Evolutionary conservation across 495 filamentous ascomycete genomes (phyloP).

Genomic region (Sphaerosporella brunnea): DNA sequence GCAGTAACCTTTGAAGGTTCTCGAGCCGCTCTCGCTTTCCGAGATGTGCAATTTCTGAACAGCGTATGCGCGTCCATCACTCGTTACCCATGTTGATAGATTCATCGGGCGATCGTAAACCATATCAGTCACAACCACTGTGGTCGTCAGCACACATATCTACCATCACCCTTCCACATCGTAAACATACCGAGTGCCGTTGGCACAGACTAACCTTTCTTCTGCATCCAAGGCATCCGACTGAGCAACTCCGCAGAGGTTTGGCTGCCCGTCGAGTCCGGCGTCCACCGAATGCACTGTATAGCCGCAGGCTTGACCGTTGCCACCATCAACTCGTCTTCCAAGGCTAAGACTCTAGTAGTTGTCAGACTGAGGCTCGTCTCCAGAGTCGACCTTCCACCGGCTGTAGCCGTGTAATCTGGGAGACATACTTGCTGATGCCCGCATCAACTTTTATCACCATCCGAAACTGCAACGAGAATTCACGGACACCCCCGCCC

Average conservation of each 20-base stretch:
- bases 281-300: slow-evolving; percentile 89
- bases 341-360: slow-evolving; percentile 61
- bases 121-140: slow-evolving; percentile 45
- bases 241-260: slow-evolving; percentile 82
- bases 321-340: slow-evolving; percentile 84
- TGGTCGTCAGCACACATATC: neutral
- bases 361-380: slow-evolving; percentile 5
- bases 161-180: neutral
- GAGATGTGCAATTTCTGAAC: slow-evolving; percentile 46
- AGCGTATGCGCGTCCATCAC: slow-evolving; percentile 76
- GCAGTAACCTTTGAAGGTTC: slow-evolving; percentile 71
- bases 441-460: slow-evolving; percentile 96
- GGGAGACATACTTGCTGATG: slow-evolving; percentile 39
- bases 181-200: slow-evolving; percentile 15
- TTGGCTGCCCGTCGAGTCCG: slow-evolving; percentile 61
- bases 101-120: slow-evolving; percentile 96
- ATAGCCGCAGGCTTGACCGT: slow-evolving; percentile 85
- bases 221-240: slow-evolving; percentile 66
- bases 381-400: slow-evolving; percentile 4
- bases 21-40: slow-evolving; percentile 26
- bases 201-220: slow-evolving; percentile 36
- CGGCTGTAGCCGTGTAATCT: neutral
- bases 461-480: slow-evolving; percentile 85
- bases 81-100: slow-evolving; percentile 81
- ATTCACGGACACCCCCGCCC: slow-evolving; percentile 63